These are phyloP conservation scores for Acer negundo DNA, from an alignment of 345 rosid genomes.

Conservation along the genomic window DNA sequence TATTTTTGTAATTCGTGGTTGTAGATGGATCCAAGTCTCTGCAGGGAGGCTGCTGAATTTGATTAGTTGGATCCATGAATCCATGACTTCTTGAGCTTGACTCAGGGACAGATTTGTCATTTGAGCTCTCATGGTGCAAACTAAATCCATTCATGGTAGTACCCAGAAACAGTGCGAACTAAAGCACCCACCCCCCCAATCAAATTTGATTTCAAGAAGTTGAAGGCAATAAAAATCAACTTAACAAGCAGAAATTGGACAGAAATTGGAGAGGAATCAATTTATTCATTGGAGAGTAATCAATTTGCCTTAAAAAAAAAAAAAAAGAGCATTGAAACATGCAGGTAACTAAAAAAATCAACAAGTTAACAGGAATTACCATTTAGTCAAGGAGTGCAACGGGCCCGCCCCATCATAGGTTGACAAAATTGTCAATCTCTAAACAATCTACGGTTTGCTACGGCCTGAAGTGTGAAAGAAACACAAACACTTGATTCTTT, in stretches of 20 bases:
- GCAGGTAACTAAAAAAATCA: background rate
- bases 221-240: background rate
- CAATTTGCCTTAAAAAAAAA: too few relatives aligned
- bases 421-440: background rate
- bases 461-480: too few relatives aligned
- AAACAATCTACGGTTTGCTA: too few relatives aligned
- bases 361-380: too few relatives aligned
- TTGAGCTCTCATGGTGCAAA: background rate
- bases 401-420: background rate
- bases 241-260: background rate
- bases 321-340: background rate
- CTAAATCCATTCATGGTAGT: background rate
- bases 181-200: background rate
- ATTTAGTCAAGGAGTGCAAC: background rate
- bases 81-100: background rate
- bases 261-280: background rate
- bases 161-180: background rate
- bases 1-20: constrained; percentile 4
- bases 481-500: background rate
- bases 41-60: background rate
- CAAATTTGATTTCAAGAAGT: background rate
- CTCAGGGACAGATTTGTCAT: background rate
- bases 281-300: too few relatives aligned
- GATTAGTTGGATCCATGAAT: background rate
- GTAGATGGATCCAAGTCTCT: constrained; percentile 6